Percentiles rank a stretch among this genome's conserved stretches.
Evolutionary conservation across 352 stramenopile species (phyloP).

Genomic region (Blastocystis sp.): DNA sequence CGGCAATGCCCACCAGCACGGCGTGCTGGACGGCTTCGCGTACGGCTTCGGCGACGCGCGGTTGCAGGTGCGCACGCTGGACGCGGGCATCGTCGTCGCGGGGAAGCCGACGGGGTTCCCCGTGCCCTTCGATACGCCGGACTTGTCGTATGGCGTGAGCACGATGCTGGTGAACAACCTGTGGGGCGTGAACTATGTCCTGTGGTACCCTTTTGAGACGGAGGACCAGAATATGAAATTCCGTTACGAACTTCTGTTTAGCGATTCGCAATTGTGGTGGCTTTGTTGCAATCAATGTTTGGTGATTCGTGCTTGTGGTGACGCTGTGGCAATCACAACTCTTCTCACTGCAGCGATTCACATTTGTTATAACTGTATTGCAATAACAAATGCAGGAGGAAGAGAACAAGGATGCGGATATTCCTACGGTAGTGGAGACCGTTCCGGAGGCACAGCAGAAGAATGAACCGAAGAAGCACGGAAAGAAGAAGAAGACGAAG

Average conservation of each 20-base stretch:
- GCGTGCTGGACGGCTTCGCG: conserved; percentile 45
- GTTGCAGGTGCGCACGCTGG: conserved; percentile 18
- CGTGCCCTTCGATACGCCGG: conserved; percentile 50
- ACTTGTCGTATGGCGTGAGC: conserved; percentile 57
- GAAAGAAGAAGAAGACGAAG: neutral
- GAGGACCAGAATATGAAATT: conserved; percentile 49
- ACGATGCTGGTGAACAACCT: conserved; percentile 68
- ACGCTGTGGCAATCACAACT: neutral
- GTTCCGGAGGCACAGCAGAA: neutral
- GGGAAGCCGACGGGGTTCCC: conserved; percentile 68
- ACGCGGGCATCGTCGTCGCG: conserved; percentile 36
- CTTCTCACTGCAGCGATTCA: neutral
- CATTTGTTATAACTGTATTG: neutral
- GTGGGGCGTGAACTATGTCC: conserved; percentile 69
- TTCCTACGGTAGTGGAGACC: neutral
- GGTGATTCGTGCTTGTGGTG: neutral
- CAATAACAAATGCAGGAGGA: neutral
- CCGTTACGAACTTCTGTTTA: conserved; percentile 46
- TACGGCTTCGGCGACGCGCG: conserved; percentile 8
- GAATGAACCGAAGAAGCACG: neutral
- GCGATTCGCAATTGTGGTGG: neutral
- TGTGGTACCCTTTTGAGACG: conserved; percentile 68
- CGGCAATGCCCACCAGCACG: conserved; percentile 65
- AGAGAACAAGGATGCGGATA: neutral
- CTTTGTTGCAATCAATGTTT: conserved; percentile 18